These are phyloP conservation scores for Globisporangium orthogonon DNA, from an alignment of 352 stramenopile genomes.

Conservation along the genomic window DNA sequence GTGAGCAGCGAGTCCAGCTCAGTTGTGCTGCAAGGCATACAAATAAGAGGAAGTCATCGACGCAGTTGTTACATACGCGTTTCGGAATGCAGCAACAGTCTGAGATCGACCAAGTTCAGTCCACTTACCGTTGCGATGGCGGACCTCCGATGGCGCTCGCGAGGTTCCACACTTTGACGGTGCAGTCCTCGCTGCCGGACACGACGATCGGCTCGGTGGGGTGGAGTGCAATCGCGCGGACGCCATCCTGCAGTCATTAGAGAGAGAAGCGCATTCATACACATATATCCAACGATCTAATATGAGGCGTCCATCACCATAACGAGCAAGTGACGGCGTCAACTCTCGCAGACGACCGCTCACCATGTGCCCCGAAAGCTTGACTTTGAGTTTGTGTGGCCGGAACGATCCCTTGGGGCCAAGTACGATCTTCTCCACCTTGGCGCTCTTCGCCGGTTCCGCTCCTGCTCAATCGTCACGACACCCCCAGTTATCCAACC, in stretches of 20 bases:
- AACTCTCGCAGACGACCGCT: no score
- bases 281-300: not conserved
- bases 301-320: no score
- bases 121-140: constrained; percentile 44
- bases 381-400: constrained; percentile 81
- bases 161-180: constrained; percentile 82
- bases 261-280: not conserved
- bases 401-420: constrained; percentile 60
- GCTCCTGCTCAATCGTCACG: constrained; percentile 3
- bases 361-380: constrained; percentile 82
- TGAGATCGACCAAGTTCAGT: not conserved
- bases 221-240: constrained; percentile 72
- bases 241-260: constrained; percentile 43
- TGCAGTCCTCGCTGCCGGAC: constrained; percentile 82
- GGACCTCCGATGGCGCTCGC: constrained; percentile 48
- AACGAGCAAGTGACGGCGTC: no score
- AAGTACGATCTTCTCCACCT: constrained; percentile 36
- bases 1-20: constrained; percentile 79
- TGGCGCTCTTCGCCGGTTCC: constrained; percentile 32
- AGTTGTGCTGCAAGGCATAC: constrained; percentile 26
- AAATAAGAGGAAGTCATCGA: not conserved
- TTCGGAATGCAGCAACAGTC: not conserved
- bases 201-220: constrained; percentile 78
- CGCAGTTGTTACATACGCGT: no score
- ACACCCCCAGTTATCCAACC: not conserved